phyloP scores from a whole-genome alignment of 1,284 basidiomycete species.

The Rhodotorula sp. region DNA sequence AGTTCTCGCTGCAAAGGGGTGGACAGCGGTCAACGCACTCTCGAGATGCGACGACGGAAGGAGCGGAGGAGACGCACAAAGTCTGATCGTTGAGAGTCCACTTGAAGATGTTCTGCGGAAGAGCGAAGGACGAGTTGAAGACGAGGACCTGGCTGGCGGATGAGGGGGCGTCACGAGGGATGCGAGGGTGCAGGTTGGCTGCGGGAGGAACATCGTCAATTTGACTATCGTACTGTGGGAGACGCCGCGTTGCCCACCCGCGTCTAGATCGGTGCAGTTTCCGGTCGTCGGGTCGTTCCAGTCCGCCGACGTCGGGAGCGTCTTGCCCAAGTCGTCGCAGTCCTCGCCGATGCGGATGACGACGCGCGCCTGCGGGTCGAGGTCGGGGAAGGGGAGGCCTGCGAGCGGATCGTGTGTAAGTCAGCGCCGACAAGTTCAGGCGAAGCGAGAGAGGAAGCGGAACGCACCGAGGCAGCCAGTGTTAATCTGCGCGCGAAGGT shows the following conservation, averaged over 20 bases:
- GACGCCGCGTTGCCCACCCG: background rate
- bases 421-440: background rate
- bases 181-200: constrained; percentile 42
- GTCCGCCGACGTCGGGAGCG: constrained; percentile 28
- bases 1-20: background rate
- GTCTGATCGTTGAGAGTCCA: constrained; percentile 44
- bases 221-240: background rate
- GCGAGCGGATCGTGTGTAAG: background rate
- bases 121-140: constrained; percentile 40
- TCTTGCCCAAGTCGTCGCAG: constrained; percentile 1
- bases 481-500: constrained; percentile 45
- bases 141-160: constrained; percentile 28
- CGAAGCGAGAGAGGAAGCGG: background rate
- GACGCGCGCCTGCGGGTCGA: constrained; percentile 24
- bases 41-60: background rate
- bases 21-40: background rate
- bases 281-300: constrained; percentile 38
- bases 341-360: constrained; percentile 42
- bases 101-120: constrained; percentile 32
- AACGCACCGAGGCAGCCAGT: constrained; percentile 20
- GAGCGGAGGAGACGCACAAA: constrained; percentile 37
- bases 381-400: constrained; percentile 16
- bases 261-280: constrained; percentile 42
- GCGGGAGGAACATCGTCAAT: background rate
- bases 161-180: constrained; percentile 37